Evolutionary conservation across 2,329 filamentous ascomycete species (phyloP).

Genomic region (Apiospora koreana): DNA sequence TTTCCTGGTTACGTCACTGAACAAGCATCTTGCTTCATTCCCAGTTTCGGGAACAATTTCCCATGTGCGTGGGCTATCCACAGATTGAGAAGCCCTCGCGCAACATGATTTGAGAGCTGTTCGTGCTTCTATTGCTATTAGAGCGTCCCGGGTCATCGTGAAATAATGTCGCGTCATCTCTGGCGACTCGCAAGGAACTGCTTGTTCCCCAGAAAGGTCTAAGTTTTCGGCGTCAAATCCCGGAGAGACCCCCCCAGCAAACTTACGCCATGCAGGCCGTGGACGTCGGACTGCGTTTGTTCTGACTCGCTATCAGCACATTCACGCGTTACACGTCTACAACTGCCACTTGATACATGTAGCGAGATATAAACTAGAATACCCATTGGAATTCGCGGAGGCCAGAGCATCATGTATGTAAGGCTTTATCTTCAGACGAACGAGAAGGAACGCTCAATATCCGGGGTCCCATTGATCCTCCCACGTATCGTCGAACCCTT

Average conservation of each 20-base stretch:
- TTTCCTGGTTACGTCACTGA: neutral
- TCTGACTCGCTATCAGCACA: constrained; percentile 1
- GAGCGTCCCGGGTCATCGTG: neutral
- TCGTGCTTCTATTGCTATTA: neutral
- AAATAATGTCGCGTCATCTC: neutral
- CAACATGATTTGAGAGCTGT: neutral
- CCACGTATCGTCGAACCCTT: neutral
- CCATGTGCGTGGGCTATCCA: neutral
- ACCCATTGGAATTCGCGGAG: too few relatives aligned
- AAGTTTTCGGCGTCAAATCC: neutral
- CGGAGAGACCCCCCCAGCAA: neutral
- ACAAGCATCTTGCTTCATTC: neutral
- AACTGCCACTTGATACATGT: neutral
- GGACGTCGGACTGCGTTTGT: neutral
- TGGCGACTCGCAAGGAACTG: neutral
- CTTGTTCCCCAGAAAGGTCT: neutral
- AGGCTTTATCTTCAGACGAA: neutral
- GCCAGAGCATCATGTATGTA: neutral
- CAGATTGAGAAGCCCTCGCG: neutral
- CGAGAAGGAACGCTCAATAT: neutral
- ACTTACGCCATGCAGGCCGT: neutral
- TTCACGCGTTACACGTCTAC: neutral
- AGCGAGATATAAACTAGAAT: too few relatives aligned
- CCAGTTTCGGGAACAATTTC: neutral
- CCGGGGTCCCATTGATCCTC: neutral